Conservation (phyloP, 208 protist species). For the Crithidia brevicula region DNA sequence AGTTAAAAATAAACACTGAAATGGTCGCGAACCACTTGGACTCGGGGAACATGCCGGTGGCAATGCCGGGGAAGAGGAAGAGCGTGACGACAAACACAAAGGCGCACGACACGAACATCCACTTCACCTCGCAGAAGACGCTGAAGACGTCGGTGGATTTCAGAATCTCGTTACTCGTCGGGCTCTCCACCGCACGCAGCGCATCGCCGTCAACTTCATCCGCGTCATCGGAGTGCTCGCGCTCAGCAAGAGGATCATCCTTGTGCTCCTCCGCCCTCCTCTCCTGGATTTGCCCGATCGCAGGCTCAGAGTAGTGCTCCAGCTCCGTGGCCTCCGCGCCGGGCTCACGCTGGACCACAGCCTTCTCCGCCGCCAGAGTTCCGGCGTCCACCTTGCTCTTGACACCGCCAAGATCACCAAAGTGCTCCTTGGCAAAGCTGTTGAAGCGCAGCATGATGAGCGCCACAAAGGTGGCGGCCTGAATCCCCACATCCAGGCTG, state of each 20-base stretch:
- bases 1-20: slow-evolving; percentile 68
- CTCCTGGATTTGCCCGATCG: slow-evolving; percentile 10
- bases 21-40: slow-evolving; percentile 66
- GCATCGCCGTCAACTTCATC: slow-evolving; percentile 4
- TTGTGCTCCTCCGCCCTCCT: background rate
- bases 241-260: slow-evolving; percentile 2
- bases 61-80: slow-evolving; percentile 61
- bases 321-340: background rate
- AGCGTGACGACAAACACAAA: slow-evolving; percentile 67
- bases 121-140: slow-evolving; percentile 28
- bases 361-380: background rate
- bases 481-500: slow-evolving; percentile 47
- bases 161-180: slow-evolving; percentile 28
- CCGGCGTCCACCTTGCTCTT: slow-evolving; percentile 30
- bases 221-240: slow-evolving; percentile 4
- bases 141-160: slow-evolving; percentile 20
- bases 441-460: slow-evolving; percentile 51
- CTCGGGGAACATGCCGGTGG: slow-evolving; percentile 40
- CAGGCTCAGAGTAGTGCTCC: slow-evolving; percentile 8
- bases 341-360: background rate
- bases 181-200: background rate
- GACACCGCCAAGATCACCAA: slow-evolving; percentile 27
- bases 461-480: slow-evolving; percentile 41
- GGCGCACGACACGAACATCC: slow-evolving; percentile 21
- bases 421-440: slow-evolving; percentile 45